Base-by-base conservation (phyloP, 306 rosid genomes). In the Adenanthera pavonina region DNA sequence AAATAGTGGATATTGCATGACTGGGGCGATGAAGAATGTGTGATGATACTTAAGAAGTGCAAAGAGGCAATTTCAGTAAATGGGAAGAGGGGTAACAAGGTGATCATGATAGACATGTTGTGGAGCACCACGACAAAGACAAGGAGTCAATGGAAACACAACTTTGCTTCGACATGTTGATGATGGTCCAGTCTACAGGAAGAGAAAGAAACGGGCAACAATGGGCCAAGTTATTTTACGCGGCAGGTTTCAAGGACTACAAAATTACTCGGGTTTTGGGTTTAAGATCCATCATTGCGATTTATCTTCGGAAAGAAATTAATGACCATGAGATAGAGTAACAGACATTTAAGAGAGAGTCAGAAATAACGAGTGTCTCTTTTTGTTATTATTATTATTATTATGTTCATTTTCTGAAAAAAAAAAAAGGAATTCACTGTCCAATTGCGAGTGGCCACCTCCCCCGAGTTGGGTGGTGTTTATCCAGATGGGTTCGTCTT, bases 1-100 rank as follows among this genome's bases (percentile, higher is more conserved):
- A 67, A 67, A 38, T 34, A 67, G 72, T 67, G 16, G 72, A 5
- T 67, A 46, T 25, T 40, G 72, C 72, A 67, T 40, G 72, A 67
- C 15, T 67, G 51, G 51, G 48, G 16, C 9, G 34, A 67, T 40
- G 72, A 67, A 40, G 51, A 67, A 8, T 67, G 72, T 9, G 72
- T 67, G 16, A 67, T 16, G 51, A 40, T 67, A n/a, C 72, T 41
- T 19, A n/a, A 41, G 72, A 67, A 67, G 34, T 67, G 51, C 72
- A 67, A 67, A 5, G 49, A 67, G 51, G 51, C 51, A 19, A 67
- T 67, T 67, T 67, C 72, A 7, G 30, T 33, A 5, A 67, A 17
- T n/a, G 33, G 51, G 34, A 67, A n/a, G 72, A 40, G 7, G 15
- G 34, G 72, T 17, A 67, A 17, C 11, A 67, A 40, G 44, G 72